phyloP scores from a whole-genome alignment of 352 stramenopile species.

The Phytopythium montanum region DNA sequence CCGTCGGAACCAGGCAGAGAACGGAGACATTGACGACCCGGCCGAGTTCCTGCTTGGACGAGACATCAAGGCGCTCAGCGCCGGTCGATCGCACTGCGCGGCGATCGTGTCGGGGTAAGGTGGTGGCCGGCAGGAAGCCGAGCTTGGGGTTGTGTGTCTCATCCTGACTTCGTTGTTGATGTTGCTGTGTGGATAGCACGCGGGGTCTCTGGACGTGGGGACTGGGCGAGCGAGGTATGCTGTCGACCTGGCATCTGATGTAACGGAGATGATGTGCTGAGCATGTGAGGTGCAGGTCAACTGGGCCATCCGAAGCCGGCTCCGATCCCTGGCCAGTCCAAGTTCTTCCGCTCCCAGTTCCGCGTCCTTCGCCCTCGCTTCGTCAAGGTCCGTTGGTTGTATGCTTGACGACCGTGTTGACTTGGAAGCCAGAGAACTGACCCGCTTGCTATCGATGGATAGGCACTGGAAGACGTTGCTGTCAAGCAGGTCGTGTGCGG shows the following conservation, averaged over 20 bases:
- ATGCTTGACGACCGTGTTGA: background rate
- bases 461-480: constrained; percentile 51
- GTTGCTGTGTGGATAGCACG: constrained; percentile 28
- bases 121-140: background rate
- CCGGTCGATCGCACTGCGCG: constrained; percentile 56
- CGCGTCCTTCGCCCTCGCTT: constrained; percentile 63
- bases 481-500: constrained; percentile 65
- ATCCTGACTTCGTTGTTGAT: background rate
- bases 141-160: background rate
- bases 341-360: constrained; percentile 80
- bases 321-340: constrained; percentile 47
- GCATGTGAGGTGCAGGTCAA: constrained; percentile 29
- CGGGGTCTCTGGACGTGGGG: constrained; percentile 75
- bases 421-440: background rate
- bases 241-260: background rate
- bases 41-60: constrained; percentile 69
- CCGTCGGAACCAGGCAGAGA: constrained; percentile 27
- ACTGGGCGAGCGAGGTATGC: constrained; percentile 39
- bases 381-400: constrained; percentile 40
- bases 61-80: constrained; percentile 53
- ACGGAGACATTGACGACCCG: constrained; percentile 60
- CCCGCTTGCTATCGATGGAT: background rate
- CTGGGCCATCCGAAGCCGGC: constrained; percentile 61
- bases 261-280: constrained; percentile 13
- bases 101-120: constrained; percentile 48